These are phyloP conservation scores for Cladosporium sp. DNA, from an alignment of 2,329 filamentous ascomycete genomes.

Conservation along the genomic window DNA sequence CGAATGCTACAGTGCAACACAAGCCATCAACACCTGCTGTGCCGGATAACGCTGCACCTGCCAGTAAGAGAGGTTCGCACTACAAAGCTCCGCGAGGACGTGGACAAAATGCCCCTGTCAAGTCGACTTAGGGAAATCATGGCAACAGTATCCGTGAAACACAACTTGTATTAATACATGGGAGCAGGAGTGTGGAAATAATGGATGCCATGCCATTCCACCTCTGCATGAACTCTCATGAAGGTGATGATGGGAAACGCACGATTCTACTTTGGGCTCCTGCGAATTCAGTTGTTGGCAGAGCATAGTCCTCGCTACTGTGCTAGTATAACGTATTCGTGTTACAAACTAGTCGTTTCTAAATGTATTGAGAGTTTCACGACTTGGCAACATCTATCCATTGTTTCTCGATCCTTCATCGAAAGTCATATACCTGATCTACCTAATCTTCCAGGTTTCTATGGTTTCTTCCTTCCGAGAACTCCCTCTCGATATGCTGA, in stretches of 20 bases:
- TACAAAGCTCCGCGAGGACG: slow-evolving; percentile 6
- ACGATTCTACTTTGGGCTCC: not conserved
- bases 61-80: not conserved
- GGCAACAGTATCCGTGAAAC: not conserved
- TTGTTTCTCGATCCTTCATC: too few relatives aligned
- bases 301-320: slow-evolving; percentile 7
- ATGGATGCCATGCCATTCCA: not conserved
- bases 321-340: slow-evolving; percentile 4
- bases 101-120: not conserved
- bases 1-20: slow-evolving; percentile 1
- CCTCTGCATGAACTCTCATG: not conserved
- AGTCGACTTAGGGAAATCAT: not conserved
- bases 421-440: too few relatives aligned
- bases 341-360: not conserved
- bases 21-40: not conserved
- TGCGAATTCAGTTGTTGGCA: not conserved
- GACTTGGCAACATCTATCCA: too few relatives aligned
- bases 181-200: not conserved
- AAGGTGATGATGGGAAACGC: not conserved
- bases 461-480: not conserved
- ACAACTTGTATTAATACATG: slow-evolving; percentile 1
- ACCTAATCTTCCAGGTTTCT: not conserved
- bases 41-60: not conserved
- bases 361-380: not conserved
- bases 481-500: too few relatives aligned